Evolutionary conservation across 2,329 filamentous ascomycete species (phyloP).

Genomic region (Fusarium tuaranense): DNA sequence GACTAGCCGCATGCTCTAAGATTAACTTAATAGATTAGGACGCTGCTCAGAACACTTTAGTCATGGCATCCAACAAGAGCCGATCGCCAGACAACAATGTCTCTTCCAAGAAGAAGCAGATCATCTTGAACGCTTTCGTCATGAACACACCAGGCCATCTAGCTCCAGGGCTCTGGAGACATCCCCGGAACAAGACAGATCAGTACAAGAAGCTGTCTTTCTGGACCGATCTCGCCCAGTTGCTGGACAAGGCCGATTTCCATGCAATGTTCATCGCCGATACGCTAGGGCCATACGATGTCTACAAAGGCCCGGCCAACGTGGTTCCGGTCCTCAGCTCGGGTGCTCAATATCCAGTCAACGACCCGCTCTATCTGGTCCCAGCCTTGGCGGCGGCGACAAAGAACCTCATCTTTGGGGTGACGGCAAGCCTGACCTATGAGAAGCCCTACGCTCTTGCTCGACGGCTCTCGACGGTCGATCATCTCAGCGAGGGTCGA

Average conservation of each 20-base stretch:
- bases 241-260: constrained; percentile 59
- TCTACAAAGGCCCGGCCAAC: not conserved
- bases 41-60: not conserved
- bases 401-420: constrained; percentile 54
- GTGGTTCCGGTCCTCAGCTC: not conserved
- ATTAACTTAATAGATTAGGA: not conserved
- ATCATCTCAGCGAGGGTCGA: constrained; percentile 51
- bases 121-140: not conserved
- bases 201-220: constrained; percentile 46
- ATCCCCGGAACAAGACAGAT: constrained; percentile 33
- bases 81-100: rapidly evolving
- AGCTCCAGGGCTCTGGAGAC: constrained; percentile 32
- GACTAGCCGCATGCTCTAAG: not conserved
- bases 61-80: not conserved
- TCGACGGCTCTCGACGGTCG: constrained; percentile 49
- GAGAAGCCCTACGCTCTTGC: constrained; percentile 51
- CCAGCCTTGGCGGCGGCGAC: constrained; percentile 56
- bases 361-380: not conserved
- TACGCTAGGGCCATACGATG: not conserved
- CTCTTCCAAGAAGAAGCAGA: not conserved
- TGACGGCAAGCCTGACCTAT: constrained; percentile 52
- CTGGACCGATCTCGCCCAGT: constrained; percentile 60
- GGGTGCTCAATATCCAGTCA: not conserved
- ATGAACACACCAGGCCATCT: constrained; percentile 34
- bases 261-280: constrained; percentile 53